Base-by-base conservation (phyloP, 83 land plant genomes). In the Thuja plicata region DNA sequence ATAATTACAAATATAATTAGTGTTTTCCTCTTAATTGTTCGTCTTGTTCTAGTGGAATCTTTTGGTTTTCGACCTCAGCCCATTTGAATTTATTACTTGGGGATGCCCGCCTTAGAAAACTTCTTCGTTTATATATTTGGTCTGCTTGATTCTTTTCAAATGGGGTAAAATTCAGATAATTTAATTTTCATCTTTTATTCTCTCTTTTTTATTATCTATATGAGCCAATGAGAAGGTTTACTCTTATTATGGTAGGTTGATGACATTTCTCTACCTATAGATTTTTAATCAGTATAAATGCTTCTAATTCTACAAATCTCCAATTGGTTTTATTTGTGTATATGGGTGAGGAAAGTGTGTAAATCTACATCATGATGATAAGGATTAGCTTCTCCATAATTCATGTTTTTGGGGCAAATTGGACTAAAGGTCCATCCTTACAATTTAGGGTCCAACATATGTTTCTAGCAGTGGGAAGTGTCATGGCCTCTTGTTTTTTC, bases 1-100 rank as follows among this genome's bases (percentile, higher is more conserved):
- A 95, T 95, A 81, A 82, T n/a, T 46, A 12, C n/a, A 46, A 24
- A 15, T 54, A 11, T 48, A 5, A n/a, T 83, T 48, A 8, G 45
- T 24, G 52, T 24, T 45, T 43, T 38, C 17, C 41, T n/a, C 34
- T 6, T 5, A 1, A 24, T 81, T 82, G 45, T 79, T 13, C 40
- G 40, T 38, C 27, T 46, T 45, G 17, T 27, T 83, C 5, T 55
- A 83, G 41, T 78, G 89, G 30, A 34, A 19, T 8, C 38, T 40
- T 41, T 34, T 37, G 45, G 35, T 87, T 79, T 79, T 79, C 7
- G 48, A 80, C 24, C 45, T 40, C 10, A 80, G n/a, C 84, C 84
- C 41, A 24, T 80, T 0, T 80, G 30, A 21, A 80, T 80, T n/a
- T n/a, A n/a, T n/a, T n/a, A n/a, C n/a, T 80, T 24, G 13, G 21